Evolutionary conservation across 768 basidiomycete genomes (phyloP), one percentile per base, ranked within the genome.

Genomic region (Boletus coccyginus): DNA sequence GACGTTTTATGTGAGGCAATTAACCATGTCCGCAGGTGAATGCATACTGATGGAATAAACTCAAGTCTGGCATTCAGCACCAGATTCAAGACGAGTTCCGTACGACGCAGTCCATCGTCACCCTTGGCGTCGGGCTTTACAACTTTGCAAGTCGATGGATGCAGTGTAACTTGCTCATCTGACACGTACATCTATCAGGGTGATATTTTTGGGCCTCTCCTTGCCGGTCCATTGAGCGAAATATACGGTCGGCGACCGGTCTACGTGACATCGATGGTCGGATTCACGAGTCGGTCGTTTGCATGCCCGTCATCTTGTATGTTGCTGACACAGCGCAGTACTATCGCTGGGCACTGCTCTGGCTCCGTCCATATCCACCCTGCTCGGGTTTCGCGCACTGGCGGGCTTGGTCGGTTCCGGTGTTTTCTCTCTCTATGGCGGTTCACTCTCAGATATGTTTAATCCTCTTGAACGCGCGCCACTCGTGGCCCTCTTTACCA

Each of bases 361-460:
- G n/a, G 52, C 68, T 38, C 68, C 68, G 13, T 58, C 66, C 5
- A 56, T 70, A 35, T 21, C 19, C 21, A n/a, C 46, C 24, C 43
- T 70, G 29, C 58, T 70, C 5, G 36, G 16, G 10, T 66, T 50
- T 19, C 68, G 68, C 17, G 36, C 51, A 17, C 50, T 70, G 12
- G 61, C 64, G 1, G 68, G 68, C 10, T 33, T 69, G 6, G 17
- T 69, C 8, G 68, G 68, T 2, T 63, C 68, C 0, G 64, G 55
- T 11, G 61, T 68, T 43, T 70, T 70, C 54, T 62, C 68, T 3
- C 57, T 70, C n/a, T 70, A 70, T 39, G 68, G 68, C 3, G 68
- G 68, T 21, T 67, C 68, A 14, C 59, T 70, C 40, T 62, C 68
- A 33, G 68, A 70, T 17, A 66, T 70, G 62, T 70, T 70, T 31